These are phyloP conservation scores for Thermothelomyces thermophilus DNA, from an alignment of 2,329 filamentous ascomycete species.

Conservation along the genomic window DNA sequence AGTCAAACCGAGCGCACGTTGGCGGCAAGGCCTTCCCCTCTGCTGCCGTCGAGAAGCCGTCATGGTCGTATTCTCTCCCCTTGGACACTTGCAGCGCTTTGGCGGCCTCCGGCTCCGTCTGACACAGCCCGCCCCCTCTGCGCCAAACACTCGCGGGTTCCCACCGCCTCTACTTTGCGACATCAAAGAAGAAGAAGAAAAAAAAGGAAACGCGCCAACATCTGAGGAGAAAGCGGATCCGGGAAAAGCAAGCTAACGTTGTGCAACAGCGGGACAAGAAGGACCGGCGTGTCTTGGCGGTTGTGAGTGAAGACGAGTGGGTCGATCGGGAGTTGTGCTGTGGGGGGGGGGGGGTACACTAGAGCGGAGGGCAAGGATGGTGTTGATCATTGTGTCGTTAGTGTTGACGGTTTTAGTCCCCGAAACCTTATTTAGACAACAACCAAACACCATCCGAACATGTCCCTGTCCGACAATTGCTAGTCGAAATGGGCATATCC, in stretches of 20 bases:
- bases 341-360: too few relatives aligned
- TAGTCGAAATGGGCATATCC: too few relatives aligned
- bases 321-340: background rate
- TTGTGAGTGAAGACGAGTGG: background rate
- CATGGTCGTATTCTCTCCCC: too few relatives aligned
- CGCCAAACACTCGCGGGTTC: background rate
- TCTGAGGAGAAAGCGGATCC: slow-evolving; percentile 1
- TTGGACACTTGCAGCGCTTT: background rate
- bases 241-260: slow-evolving; percentile 8
- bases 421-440: slow-evolving; percentile 26
- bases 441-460: slow-evolving; percentile 3
- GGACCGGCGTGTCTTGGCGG: slow-evolving; percentile 13
- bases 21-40: too few relatives aligned
- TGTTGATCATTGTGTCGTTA: slow-evolving; percentile 16
- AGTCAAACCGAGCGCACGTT: background rate
- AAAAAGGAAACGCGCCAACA: background rate
- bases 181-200: background rate
- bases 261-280: slow-evolving; percentile 11
- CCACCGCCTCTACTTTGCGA: background rate
- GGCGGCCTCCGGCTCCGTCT: background rate
- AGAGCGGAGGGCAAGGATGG: slow-evolving; percentile 8
- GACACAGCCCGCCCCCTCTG: background rate
- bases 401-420: slow-evolving; percentile 15
- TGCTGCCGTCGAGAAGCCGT: too few relatives aligned
- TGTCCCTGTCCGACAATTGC: too few relatives aligned